phyloP scores from a whole-genome alignment of 176 grass and related monocot species.

The Bothriochloa decipiens region DNA sequence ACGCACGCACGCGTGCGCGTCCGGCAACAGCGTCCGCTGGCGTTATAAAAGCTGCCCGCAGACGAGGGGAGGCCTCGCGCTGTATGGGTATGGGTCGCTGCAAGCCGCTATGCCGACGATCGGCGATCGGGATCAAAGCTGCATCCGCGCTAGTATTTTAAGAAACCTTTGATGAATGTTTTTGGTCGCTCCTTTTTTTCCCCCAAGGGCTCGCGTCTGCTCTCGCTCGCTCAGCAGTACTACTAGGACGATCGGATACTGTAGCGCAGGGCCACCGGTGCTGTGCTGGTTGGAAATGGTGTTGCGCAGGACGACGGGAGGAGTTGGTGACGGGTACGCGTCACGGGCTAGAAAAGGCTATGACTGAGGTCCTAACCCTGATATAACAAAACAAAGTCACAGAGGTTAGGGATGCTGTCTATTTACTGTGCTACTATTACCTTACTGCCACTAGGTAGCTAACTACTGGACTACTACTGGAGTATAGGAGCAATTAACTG shows the following conservation, averaged over 20 bases:
- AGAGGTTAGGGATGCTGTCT: background rate
- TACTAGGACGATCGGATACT: background rate
- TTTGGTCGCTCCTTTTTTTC: too few relatives aligned
- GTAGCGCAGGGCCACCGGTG: slow-evolving; percentile 1
- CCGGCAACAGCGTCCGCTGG: background rate
- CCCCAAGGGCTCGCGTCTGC: too few relatives aligned
- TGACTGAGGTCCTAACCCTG: background rate
- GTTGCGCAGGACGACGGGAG: background rate
- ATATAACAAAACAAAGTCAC: too few relatives aligned
- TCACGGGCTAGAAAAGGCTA: slow-evolving; percentile 2
- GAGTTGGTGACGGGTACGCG: slow-evolving; percentile 17
- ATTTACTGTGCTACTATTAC: too few relatives aligned
- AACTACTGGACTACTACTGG: too few relatives aligned
- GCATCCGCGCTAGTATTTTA: too few relatives aligned
- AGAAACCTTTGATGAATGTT: too few relatives aligned
- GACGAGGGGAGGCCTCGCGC: too few relatives aligned
- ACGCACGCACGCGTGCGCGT: background rate
- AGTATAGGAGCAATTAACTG: background rate
- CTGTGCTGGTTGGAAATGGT: background rate
- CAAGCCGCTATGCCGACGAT: too few relatives aligned
- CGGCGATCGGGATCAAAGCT: too few relatives aligned
- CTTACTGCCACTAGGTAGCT: too few relatives aligned
- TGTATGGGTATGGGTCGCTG: too few relatives aligned
- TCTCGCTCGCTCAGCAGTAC: background rate
- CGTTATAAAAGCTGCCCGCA: slow-evolving; percentile 4